Conservation (phyloP, 192 early-diverging fungal genomes). For the Podila horticola region DNA sequence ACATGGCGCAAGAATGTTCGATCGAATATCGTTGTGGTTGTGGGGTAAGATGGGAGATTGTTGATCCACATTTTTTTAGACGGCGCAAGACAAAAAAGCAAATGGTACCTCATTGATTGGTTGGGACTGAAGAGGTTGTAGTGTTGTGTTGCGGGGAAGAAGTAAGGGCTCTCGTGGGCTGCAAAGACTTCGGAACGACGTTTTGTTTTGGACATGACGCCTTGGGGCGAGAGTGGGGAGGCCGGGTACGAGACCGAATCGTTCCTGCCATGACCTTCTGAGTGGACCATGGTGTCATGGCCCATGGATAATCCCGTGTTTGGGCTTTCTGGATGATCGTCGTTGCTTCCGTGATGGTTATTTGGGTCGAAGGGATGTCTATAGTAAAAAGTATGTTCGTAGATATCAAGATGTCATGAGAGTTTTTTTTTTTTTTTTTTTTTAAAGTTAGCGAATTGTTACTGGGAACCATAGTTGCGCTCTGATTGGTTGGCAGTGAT, state of each 20-base stretch:
- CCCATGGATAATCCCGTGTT: no score
- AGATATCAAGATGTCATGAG: not conserved
- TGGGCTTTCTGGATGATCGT: no score
- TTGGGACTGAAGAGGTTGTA: constrained; percentile 67
- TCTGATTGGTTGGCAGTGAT: not conserved
- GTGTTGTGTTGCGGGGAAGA: constrained; percentile 66
- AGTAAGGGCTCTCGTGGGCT: constrained; percentile 68
- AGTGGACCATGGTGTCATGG: no score
- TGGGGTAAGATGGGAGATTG: no score
- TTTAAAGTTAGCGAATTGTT: not conserved
- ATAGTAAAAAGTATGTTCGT: no score
- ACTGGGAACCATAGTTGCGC: not conserved
- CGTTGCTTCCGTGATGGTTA: no score
- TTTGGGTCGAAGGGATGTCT: no score
- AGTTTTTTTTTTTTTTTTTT: constrained; percentile 1
- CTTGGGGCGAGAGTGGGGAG: constrained; percentile 2
- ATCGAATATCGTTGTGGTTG: no score
- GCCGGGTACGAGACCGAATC: not conserved
- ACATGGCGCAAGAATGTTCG: no score
- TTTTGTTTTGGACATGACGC: constrained; percentile 2
- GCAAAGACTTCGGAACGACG: constrained; percentile 30
- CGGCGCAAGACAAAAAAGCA: constrained; percentile 1
- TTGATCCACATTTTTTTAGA: no score
- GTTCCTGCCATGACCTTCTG: no score
- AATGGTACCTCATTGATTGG: constrained; percentile 43